Percentiles rank a stretch among this genome's conserved stretches.
Evolutionary conservation across 345 rosid species (phyloP).

Genomic region (Gossypium ekmanianum): DNA sequence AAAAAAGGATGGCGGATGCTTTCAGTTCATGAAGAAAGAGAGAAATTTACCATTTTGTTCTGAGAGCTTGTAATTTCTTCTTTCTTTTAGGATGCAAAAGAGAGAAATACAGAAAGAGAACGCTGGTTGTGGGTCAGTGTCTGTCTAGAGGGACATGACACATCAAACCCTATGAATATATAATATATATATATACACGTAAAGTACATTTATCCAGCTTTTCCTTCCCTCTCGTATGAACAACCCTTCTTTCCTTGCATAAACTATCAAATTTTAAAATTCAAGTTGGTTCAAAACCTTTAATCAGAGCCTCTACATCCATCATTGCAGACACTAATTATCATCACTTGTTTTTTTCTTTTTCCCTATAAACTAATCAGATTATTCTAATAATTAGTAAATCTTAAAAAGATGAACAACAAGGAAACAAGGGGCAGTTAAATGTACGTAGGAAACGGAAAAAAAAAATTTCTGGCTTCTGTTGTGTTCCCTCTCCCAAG

Average conservation of each 20-base stretch:
- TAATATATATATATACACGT: neutral
- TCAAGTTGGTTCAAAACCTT: neutral
- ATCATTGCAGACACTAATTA: neutral
- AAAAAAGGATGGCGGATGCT: neutral
- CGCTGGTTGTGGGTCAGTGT: neutral
- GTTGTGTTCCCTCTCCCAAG: neutral
- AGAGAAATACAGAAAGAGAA: neutral
- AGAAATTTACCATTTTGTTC: constrained; percentile 3
- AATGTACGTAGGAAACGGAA: neutral
- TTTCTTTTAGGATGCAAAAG: neutral
- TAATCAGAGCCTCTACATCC: neutral
- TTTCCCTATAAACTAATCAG: neutral
- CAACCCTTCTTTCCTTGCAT: neutral
- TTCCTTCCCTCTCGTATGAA: neutral
- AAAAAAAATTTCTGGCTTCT: neutral
- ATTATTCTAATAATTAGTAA: neutral
- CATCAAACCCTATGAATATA: constrained; percentile 7
- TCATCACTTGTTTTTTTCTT: neutral
- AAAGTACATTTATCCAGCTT: neutral
- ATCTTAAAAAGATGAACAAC: neutral
- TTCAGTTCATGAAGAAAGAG: neutral
- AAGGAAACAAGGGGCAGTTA: neutral
- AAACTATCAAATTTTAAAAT: neutral
- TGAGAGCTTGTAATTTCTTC: neutral
- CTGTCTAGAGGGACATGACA: neutral